These are phyloP conservation scores for Fusarium drepaniforme DNA, from an alignment of 2,329 filamentous ascomycete genomes.

Conservation along the genomic window DNA sequence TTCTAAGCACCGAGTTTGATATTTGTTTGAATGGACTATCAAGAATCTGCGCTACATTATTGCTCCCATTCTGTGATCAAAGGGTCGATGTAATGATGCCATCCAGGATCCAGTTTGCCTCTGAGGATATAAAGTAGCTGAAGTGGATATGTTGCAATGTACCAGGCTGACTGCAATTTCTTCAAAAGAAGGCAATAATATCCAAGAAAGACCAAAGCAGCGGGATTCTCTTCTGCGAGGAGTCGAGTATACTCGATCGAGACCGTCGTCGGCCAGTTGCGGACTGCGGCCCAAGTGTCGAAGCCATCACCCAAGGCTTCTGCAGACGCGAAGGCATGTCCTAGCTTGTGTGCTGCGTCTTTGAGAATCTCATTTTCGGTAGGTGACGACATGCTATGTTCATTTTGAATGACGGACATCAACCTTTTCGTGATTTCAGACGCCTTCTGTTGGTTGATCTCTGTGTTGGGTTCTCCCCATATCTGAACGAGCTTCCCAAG, in stretches of 20 bases:
- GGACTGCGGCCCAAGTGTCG: slow-evolving; percentile 9
- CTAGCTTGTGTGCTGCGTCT: neutral
- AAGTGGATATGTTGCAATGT: neutral
- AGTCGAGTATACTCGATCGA: slow-evolving; percentile 10
- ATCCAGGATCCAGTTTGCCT: neutral
- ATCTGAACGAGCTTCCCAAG: neutral
- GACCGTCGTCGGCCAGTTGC: slow-evolving; percentile 13
- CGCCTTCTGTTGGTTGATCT: neutral
- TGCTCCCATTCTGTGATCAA: neutral
- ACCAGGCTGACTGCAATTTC: slow-evolving; percentile 12
- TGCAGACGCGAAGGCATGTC: neutral
- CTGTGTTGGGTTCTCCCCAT: slow-evolving; percentile 7
- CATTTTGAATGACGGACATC: neutral
- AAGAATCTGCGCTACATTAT: too few relatives aligned
- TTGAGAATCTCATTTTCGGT: neutral
- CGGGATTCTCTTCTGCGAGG: slow-evolving; percentile 7
- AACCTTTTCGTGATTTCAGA: neutral
- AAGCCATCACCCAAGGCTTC: neutral
- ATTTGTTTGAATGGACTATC: neutral
- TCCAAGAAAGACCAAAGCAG: slow-evolving; percentile 12
- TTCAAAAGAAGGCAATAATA: slow-evolving; percentile 24
- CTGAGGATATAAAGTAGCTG: neutral
- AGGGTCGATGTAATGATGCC: neutral
- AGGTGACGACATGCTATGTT: neutral
- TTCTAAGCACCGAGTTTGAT: neutral